phyloP scores from a whole-genome alignment of 1,139 yeast species.

The Lodderomyces oxycetoniae region DNA sequence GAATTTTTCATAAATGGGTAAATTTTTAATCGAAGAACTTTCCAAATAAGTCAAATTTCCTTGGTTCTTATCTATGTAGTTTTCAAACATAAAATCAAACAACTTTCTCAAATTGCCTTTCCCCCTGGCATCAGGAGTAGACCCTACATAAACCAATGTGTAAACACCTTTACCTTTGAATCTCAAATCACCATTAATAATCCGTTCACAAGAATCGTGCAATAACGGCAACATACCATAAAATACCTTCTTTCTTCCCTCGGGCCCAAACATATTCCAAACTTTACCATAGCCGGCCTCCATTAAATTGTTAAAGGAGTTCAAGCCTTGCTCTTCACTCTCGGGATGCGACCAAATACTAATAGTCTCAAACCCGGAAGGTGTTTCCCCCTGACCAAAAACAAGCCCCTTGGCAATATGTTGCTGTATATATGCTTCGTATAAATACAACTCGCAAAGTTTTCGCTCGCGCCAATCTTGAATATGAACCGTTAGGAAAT shows the following conservation, averaged over 20 bases:
- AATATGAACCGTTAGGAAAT: conserved; percentile 43
- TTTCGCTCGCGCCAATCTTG: conserved; percentile 31
- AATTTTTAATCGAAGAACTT: conserved; percentile 48
- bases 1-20: conserved; percentile 55
- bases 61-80: conserved; percentile 42
- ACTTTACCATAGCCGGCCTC: conserved; percentile 55
- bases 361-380: conserved; percentile 54
- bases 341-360: conserved; percentile 60
- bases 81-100: conserved; percentile 51
- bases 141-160: conserved; percentile 61
- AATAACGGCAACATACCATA: conserved; percentile 53
- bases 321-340: conserved; percentile 41
- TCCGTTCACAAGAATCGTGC: conserved; percentile 46
- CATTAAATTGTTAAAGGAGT: conserved; percentile 47
- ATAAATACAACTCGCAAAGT: conserved; percentile 43
- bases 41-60: conserved; percentile 51
- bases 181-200: conserved; percentile 28
- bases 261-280: conserved; percentile 47
- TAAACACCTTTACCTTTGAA: conserved; percentile 40
- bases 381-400: conserved; percentile 42
- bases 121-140: conserved; percentile 56
- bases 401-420: conserved; percentile 55
- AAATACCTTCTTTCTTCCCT: conserved; percentile 53
- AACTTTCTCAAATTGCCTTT: conserved; percentile 61
- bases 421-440: conserved; percentile 54